Evolutionary conservation across 805 yeast genomes (phyloP), one percentile per base, ranked within the genome.

Genomic region (Metschnikowia noctiluminum): DNA sequence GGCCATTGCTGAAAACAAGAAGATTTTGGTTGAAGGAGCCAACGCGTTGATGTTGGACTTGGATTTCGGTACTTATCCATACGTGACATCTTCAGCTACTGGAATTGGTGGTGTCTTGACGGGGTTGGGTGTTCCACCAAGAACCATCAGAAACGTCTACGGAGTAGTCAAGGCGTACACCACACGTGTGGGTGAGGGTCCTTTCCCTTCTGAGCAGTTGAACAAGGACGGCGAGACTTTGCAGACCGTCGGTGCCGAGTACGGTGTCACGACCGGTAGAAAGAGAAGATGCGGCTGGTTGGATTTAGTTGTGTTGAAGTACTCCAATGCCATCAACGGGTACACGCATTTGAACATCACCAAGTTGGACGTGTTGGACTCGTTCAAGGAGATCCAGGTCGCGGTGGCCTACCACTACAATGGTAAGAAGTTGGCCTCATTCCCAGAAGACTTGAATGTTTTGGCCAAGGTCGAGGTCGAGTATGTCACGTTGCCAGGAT

Each of bases 231-330:
- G 99, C 63, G 96, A 87, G 62, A 81, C 82, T 57, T 77, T 94
- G 64, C 99, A 94, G 70, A 71, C 77, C 39, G 88, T 94, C 54
- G 99, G 99, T 62, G 96, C 91, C 50, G 99, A 94, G 73, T 88
- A 66, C 62, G 99, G 99, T 71, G 99, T 94, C 59, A 94, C 99
- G 55, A 94, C 99, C 35, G 99, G 99, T 58, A 85, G 99, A 76
- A 90, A 91, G 80, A 87, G 99, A 78, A 85, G 99, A 74, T 94
- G 99, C 70, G 99, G 99, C 49, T 94, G 99, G 99, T 82, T 94
- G 65, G 99, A 94, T 71, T 77, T 94, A 61, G 98, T 94, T 26
- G 97, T 94, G 28, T 76, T 94, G 69, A 88, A 87, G 69, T 92
- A 94, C 74, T 89, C 97, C 35, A 82, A 90, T 49, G 70, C 84